These are phyloP conservation scores for Metarhizium guizhouense DNA, from an alignment of 2,329 filamentous ascomycete genomes.

Conservation along the genomic window DNA sequence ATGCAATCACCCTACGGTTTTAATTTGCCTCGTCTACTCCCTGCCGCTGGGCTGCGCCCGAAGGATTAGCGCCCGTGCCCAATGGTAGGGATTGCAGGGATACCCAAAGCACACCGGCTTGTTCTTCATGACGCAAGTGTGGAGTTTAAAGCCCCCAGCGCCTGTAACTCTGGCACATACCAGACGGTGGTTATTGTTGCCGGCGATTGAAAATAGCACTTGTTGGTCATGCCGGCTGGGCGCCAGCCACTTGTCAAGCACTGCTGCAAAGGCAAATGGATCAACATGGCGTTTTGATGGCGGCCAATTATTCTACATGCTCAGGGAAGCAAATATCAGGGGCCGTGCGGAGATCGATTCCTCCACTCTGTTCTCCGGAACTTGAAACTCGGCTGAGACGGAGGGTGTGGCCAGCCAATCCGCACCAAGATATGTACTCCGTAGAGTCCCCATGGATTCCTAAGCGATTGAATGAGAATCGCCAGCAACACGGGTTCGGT, in stretches of 20 bases:
- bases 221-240: too few relatives aligned
- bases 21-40: too few relatives aligned
- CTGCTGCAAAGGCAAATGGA: background rate
- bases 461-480: background rate
- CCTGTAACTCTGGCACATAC: too few relatives aligned
- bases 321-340: background rate
- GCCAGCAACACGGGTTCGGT: background rate
- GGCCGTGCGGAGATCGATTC: background rate
- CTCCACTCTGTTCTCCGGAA: background rate
- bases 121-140: constrained; percentile 1
- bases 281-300: background rate
- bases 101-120: too few relatives aligned
- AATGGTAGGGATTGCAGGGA: too few relatives aligned
- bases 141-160: background rate
- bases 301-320: background rate
- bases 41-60: too few relatives aligned
- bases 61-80: too few relatives aligned
- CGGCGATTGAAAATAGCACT: too few relatives aligned
- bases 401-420: background rate
- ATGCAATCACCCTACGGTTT: too few relatives aligned
- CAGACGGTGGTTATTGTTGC: too few relatives aligned
- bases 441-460: background rate
- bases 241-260: background rate
- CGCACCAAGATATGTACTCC: too few relatives aligned
- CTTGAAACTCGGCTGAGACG: constrained; percentile 5